phyloP scores from a whole-genome alignment of 345 rosid species.

The Ricinus communis region DNA sequence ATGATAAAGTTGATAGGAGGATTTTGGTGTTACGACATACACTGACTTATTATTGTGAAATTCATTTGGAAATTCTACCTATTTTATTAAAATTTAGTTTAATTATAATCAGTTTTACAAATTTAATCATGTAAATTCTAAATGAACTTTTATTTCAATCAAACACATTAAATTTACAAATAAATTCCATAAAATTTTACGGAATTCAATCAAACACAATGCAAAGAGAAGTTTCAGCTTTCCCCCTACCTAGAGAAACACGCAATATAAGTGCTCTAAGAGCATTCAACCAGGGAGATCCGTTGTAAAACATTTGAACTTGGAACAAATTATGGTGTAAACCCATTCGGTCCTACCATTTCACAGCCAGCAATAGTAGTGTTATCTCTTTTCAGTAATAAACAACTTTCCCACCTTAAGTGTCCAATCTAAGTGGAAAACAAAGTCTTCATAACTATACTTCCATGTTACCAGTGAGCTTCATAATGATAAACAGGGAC shows the following conservation, averaged over 20 bases:
- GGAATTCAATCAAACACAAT: too few species aligned
- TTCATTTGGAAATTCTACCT: too few species aligned
- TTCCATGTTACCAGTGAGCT: background rate
- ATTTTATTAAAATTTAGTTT: too few species aligned
- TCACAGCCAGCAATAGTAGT: background rate
- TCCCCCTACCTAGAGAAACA: background rate
- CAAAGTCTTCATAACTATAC: conserved; percentile 3
- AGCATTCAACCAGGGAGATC: background rate
- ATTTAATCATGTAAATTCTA: too few species aligned
- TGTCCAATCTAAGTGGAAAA: background rate
- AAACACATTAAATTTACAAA: too few species aligned
- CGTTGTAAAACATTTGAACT: background rate
- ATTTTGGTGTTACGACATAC: too few species aligned
- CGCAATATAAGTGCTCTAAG: background rate
- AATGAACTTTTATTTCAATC: too few species aligned
- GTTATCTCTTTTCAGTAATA: too few species aligned
- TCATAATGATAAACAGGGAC: background rate
- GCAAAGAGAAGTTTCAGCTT: background rate
- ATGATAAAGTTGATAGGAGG: too few species aligned
- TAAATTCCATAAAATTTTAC: too few species aligned
- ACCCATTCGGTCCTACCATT: background rate
- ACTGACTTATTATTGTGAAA: too few species aligned
- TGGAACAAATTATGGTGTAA: background rate
- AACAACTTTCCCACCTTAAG: background rate
- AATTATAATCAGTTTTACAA: too few species aligned